These are phyloP conservation scores for Bromus sterilis DNA, from an alignment of 176 grass and related monocot genomes.

Conservation along the genomic window DNA sequence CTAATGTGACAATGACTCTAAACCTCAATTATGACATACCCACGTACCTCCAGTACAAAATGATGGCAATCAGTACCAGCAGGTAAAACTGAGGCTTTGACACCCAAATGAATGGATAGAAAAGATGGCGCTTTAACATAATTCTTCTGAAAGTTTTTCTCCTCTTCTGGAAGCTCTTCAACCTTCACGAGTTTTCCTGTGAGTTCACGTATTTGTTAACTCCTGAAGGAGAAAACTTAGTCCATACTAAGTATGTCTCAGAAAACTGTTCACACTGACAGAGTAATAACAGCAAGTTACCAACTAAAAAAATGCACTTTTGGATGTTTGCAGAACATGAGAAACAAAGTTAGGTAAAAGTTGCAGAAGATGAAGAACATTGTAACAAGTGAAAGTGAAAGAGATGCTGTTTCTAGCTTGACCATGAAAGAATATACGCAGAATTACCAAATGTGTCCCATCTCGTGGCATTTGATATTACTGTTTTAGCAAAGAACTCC, in stretches of 20 bases:
- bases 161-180: constrained; percentile 85
- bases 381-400: constrained; percentile 7
- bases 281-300: not conserved
- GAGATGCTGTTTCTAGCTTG: not conserved
- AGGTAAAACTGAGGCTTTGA: constrained; percentile 80
- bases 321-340: not conserved
- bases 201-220: not conserved
- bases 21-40: not conserved
- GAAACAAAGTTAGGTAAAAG: not conserved
- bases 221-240: not conserved
- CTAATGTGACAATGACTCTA: not conserved
- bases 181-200: constrained; percentile 86
- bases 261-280: not conserved
- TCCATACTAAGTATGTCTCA: not conserved
- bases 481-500: constrained; percentile 74
- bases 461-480: constrained; percentile 99
- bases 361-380: not conserved
- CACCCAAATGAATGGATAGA: constrained; percentile 96
- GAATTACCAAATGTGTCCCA: constrained; percentile 97
- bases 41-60: constrained; percentile 88
- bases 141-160: constrained; percentile 88
- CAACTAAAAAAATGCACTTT: not conserved
- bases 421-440: not conserved
- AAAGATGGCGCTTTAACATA: constrained; percentile 95
- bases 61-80: constrained; percentile 86